phyloP scores from a whole-genome alignment of 208 protist genomes.

The Leishmania mexicana region DNA sequence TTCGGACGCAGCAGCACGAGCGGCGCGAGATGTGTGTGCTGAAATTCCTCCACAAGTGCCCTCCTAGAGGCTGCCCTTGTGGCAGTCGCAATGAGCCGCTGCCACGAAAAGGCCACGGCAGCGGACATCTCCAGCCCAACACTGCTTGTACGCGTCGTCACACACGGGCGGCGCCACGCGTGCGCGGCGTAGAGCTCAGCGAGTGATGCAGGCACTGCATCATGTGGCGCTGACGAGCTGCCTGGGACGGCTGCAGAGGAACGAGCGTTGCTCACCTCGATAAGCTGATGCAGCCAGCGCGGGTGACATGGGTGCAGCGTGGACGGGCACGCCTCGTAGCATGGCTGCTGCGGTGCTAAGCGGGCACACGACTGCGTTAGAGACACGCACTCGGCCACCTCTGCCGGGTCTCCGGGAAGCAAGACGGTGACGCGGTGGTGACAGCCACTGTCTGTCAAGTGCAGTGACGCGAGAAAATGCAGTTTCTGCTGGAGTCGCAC shows the following conservation, averaged over 20 bases:
- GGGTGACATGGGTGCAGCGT: background rate
- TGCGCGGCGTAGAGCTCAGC: conserved; percentile 18
- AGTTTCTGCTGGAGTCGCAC: conserved; percentile 19
- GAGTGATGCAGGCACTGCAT: background rate
- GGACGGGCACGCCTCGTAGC: background rate
- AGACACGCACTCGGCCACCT: conserved; percentile 28
- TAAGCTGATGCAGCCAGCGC: conserved; percentile 20
- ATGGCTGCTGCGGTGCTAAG: background rate
- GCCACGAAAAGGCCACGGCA: background rate
- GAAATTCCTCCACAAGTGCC: background rate
- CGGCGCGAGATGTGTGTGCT: conserved; percentile 1
- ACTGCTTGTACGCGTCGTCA: conserved; percentile 17
- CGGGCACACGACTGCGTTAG: conserved; percentile 22
- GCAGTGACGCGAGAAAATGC: conserved; percentile 33
- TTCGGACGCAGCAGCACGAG: conserved; percentile 3
- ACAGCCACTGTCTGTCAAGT: conserved; percentile 19
- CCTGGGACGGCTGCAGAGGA: background rate
- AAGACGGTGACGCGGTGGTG: conserved; percentile 32
- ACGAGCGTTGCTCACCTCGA: conserved; percentile 27
- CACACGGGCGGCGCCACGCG: conserved; percentile 26
- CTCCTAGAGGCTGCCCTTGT: background rate
- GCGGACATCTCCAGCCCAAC: conserved; percentile 10
- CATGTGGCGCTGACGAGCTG: background rate
- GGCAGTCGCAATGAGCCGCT: background rate
- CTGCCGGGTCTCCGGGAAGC: conserved; percentile 17